Conservation (phyloP, 441 rosid species). For the Populus hybrid region DNA sequence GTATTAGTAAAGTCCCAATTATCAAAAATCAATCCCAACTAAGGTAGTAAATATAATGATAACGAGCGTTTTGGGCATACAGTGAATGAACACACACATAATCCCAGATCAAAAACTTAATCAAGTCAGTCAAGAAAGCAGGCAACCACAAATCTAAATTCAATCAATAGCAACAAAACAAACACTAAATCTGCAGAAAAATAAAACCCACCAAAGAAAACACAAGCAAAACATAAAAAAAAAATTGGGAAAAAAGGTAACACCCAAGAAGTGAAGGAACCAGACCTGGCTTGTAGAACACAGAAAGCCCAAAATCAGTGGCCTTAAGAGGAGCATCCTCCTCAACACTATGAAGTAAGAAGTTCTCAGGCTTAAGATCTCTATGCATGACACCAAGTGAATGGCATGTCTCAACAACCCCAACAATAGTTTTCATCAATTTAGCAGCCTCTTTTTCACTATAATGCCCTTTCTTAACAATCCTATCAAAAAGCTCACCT, state of each 20-base stretch:
- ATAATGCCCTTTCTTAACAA: constrained; percentile 69
- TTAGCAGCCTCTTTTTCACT: constrained; percentile 82
- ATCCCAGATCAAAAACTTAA: constrained; percentile 3
- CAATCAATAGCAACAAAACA: not conserved
- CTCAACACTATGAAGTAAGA: constrained; percentile 56
- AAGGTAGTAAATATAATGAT: too few relatives aligned
- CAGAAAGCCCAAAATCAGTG: constrained; percentile 83
- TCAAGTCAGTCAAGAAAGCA: not conserved
- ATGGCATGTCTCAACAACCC: constrained; percentile 73
- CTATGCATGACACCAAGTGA: constrained; percentile 73
- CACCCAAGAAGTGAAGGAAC: not conserved
- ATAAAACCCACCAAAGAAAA: constrained; percentile 5
- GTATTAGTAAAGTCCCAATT: not conserved
- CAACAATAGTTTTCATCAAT: constrained; percentile 74
- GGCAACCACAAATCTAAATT: not conserved
- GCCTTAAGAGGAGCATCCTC: constrained; percentile 77
- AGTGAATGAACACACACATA: constrained; percentile 3
- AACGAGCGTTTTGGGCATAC: not conserved
- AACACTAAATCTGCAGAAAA: constrained; percentile 35
- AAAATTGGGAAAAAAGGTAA: not conserved
- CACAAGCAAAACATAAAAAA: not conserved
- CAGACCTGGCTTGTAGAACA: constrained; percentile 74
- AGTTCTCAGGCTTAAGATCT: constrained; percentile 62
- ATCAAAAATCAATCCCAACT: not conserved
- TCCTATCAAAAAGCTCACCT: constrained; percentile 83